phyloP scores from a whole-genome alignment of 202 grass and related monocot genomes.

The Brachypodium distachyon region DNA sequence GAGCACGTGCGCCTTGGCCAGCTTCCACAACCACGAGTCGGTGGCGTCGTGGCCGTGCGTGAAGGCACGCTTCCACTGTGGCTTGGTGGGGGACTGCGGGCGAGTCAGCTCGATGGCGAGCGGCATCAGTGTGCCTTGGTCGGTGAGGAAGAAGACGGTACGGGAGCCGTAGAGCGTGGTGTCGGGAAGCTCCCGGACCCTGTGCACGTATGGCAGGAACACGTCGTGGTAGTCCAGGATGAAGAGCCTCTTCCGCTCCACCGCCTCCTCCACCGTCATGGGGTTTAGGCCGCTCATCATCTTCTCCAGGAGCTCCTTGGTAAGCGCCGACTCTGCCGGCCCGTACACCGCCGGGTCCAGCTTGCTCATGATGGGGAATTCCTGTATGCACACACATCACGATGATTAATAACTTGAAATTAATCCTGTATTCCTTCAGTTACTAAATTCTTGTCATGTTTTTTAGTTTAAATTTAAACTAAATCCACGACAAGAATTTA shows the following conservation, averaged over 20 bases:
- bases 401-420: no score
- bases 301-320: conserved; percentile 44
- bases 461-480: no score
- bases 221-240: conserved; percentile 91
- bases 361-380: conserved; percentile 77
- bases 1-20: conserved; percentile 51
- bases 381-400: no score
- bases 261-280: conserved; percentile 45
- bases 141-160: conserved; percentile 67
- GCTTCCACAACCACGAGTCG: conserved; percentile 58
- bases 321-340: conserved; percentile 52
- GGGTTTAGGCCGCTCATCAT: conserved; percentile 40
- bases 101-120: conserved; percentile 65
- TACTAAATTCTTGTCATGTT: no score
- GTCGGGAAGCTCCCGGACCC: conserved; percentile 11
- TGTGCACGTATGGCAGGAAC: conserved; percentile 69
- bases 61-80: conserved; percentile 50
- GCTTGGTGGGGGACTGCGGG: conserved; percentile 35
- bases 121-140: conserved; percentile 35
- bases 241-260: conserved; percentile 51
- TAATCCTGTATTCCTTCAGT: no score
- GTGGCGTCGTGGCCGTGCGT: conserved; percentile 28
- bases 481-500: no score
- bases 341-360: conserved; percentile 76
- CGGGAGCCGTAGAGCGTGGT: conserved; percentile 52